phyloP scores from a whole-genome alignment of 73 alveolate genomes.

The Symbiodinium pilosum region DNA sequence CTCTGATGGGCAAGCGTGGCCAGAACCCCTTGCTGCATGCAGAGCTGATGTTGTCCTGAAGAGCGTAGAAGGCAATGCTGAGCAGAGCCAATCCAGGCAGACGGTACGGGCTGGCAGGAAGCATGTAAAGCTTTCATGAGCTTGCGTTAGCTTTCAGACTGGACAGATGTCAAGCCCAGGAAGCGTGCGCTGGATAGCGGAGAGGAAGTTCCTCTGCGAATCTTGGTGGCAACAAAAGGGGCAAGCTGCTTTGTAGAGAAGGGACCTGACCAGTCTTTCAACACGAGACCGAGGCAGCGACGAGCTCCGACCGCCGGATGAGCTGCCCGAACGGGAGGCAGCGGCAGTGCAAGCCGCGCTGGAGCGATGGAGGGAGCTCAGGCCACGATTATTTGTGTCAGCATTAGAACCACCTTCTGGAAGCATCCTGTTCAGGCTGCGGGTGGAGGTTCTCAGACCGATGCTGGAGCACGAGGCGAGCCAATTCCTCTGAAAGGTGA shows the following conservation, averaged over 20 bases:
- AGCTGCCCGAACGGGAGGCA: constrained; percentile 92
- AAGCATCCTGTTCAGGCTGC: background rate
- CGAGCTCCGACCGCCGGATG: constrained; percentile 91
- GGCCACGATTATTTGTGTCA: background rate
- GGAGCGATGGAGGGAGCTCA: constrained; percentile 94
- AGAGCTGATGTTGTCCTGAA: background rate
- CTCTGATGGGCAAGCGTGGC: constrained; percentile 92
- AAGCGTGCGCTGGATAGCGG: constrained; percentile 93
- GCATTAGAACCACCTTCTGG: background rate
- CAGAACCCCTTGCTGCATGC: constrained; percentile 15
- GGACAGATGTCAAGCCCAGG: background rate
- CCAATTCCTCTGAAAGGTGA: too few species aligned
- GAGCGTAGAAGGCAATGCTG: background rate
- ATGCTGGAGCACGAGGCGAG: constrained; percentile 81
- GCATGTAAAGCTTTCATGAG: background rate
- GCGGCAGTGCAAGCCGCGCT: constrained; percentile 78
- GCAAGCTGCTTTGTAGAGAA: too few species aligned
- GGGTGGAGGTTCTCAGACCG: constrained; percentile 84
- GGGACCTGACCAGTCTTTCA: too few species aligned
- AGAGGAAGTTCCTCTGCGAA: constrained; percentile 75
- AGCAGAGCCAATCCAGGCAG: background rate
- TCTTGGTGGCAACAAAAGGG: background rate
- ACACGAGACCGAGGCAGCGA: constrained; percentile 86
- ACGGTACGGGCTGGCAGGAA: background rate
- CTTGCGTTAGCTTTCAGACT: background rate